Base-by-base conservation (phyloP, 225 moss, liverwort and hornwort species). In the Polytrichum commune region DNA sequence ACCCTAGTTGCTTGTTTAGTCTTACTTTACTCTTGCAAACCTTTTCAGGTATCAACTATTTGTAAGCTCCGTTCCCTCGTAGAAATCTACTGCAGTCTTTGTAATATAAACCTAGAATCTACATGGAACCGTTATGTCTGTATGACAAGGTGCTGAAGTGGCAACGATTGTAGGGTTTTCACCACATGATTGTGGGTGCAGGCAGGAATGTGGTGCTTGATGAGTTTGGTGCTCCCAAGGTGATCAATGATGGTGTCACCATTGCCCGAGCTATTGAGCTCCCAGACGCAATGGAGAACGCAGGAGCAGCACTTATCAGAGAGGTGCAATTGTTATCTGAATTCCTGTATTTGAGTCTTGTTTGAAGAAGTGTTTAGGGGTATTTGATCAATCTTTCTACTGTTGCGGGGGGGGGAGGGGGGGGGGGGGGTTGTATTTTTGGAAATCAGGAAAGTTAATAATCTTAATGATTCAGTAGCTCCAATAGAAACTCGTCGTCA, bases 161-260 rank as follows among this genome's bases (percentile, higher is more conserved):
- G 8, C 18, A 46, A 46, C 4, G 16, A 46, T 32, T 61, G 30
- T 8, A 55, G 16, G 28, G 18, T 13, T 29, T 60, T 29, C 22
- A 19, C 33, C 61, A 29, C 5, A 16, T 16, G 25, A 27, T 68
- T 24, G 18, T 67, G 25, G 30, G 35, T 67, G 13, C 84, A 92
- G 92, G 95, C 64, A 84, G 95, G 72, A 93, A 96, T 76, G 95
- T 96, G 38, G 91, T 96, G 33, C 89, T 96, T 65, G 95, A 96
- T 62, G 95, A 90, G 65, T 90, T 93, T 72, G 93, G 93, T 62
- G 63, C 86, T 19, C 95, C 95, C 63, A 93, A 91, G 70, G 95
- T 93, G n/a, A 92, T 96, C 72, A 96, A 96, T 57, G 93, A 93
- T 74, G 95, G 95, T 23, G 93, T 96, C 38, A 96, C 93, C 29